Conservation (phyloP, 1,284 basidiomycete species). For the Veloboletus limbatus region DNA sequence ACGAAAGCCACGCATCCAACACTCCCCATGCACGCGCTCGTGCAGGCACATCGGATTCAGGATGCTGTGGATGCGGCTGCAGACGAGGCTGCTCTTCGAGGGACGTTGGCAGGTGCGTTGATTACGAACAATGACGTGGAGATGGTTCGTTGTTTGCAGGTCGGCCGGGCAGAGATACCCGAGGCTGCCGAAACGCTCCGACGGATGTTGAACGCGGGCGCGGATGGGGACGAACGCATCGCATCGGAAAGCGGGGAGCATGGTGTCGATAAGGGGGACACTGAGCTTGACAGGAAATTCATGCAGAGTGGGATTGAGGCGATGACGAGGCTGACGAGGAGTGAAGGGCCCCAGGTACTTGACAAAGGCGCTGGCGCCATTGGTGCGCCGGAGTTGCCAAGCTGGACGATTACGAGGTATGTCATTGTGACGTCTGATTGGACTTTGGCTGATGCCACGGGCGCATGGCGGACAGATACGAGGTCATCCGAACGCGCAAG, state of each 20-base stretch:
- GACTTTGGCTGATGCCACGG: background rate
- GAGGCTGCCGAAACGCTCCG: constrained; percentile 79
- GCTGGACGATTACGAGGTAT: constrained; percentile 70
- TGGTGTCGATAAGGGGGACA: background rate
- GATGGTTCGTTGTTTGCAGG: constrained; percentile 61
- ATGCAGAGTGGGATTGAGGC: constrained; percentile 50
- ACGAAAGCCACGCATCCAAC: background rate
- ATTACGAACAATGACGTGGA: constrained; percentile 57
- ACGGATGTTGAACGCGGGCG: constrained; percentile 46
- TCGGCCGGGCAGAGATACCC: constrained; percentile 66
- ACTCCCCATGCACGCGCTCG: constrained; percentile 31
- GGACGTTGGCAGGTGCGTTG: constrained; percentile 57
- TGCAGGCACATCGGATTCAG: constrained; percentile 43
- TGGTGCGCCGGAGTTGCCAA: constrained; percentile 45
- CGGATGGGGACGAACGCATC: background rate
- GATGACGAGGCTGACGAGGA: constrained; percentile 41
- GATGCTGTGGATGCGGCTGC: constrained; percentile 50
- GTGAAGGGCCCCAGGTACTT: background rate
- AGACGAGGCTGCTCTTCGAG: constrained; percentile 58
- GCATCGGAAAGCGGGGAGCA: background rate
- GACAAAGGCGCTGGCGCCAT: constrained; percentile 18
- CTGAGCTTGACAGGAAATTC: constrained; percentile 42
- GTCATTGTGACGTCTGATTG: background rate
- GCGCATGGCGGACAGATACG: constrained; percentile 42
- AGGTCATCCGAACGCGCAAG: constrained; percentile 59